These are phyloP conservation scores for Xylogone sp. DNA, from an alignment of 2,329 filamentous ascomycete species.

Conservation along the genomic window DNA sequence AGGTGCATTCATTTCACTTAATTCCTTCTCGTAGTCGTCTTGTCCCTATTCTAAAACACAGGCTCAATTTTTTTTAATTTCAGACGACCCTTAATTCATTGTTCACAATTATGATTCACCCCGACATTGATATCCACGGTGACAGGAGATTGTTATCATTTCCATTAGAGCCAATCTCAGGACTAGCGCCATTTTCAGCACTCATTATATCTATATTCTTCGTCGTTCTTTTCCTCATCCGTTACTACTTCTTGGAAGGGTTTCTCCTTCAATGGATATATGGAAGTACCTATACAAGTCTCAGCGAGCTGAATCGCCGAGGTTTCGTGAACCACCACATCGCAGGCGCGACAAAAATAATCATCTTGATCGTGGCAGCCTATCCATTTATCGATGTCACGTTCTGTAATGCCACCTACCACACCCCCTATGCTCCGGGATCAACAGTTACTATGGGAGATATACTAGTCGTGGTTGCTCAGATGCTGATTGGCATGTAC, in stretches of 20 bases:
- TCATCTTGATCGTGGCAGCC: constrained; percentile 33
- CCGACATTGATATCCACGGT: neutral
- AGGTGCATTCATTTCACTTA: too few species aligned
- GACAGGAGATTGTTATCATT: constrained; percentile 3
- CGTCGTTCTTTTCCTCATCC: constrained; percentile 22
- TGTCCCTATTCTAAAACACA: too few species aligned
- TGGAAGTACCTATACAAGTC: constrained; percentile 28
- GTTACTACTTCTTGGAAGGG: constrained; percentile 34
- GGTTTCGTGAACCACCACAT: constrained; percentile 45
- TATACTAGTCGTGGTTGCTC: constrained; percentile 33
- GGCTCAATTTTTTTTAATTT: too few species aligned
- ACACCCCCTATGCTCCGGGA: constrained; percentile 26
- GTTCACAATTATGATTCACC: neutral
- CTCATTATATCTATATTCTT: constrained; percentile 24
- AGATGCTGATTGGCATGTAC: constrained; percentile 42
- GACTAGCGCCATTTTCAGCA: constrained; percentile 21
- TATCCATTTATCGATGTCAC: constrained; percentile 39
- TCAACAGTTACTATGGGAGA: constrained; percentile 35
- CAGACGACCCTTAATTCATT: too few species aligned
- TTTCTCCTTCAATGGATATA: constrained; percentile 34
- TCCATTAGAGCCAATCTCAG: constrained; percentile 20
- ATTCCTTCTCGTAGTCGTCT: too few species aligned
- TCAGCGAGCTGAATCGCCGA: constrained; percentile 32
- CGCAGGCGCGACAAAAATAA: constrained; percentile 35
- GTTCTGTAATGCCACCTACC: constrained; percentile 29